Conservation (phyloP, 2,329 filamentous ascomycete genomes). For the Phoma herbarum region DNA sequence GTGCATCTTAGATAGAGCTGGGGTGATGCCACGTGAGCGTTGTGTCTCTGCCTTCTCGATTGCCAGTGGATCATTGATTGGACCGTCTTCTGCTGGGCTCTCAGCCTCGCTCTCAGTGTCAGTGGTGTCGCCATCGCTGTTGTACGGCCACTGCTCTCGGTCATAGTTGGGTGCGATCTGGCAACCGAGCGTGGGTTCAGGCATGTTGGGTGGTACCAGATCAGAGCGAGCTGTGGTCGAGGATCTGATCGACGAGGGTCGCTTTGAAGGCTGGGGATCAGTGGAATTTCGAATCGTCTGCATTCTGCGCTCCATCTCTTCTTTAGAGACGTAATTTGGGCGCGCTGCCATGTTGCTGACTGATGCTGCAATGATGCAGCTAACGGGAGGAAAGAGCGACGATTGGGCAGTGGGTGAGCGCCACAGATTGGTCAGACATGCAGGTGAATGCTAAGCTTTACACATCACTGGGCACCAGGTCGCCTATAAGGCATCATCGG, state of each 20-base stretch:
- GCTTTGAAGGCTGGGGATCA: neutral
- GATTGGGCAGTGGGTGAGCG: neutral
- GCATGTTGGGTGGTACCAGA: slow-evolving; percentile 21
- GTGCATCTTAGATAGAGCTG: slow-evolving; percentile 22
- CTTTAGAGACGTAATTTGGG: neutral
- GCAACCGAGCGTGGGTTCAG: slow-evolving; percentile 32
- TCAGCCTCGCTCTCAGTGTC: slow-evolving; percentile 22
- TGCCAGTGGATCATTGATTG: slow-evolving; percentile 9
- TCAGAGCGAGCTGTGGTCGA: slow-evolving; percentile 8
- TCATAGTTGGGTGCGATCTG: slow-evolving; percentile 42
- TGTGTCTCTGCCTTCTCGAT: slow-evolving; percentile 39
- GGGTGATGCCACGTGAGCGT: slow-evolving; percentile 13
- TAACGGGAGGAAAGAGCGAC: slow-evolving; percentile 5
- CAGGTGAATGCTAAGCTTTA: slow-evolving; percentile 21
- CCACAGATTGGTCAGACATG: slow-evolving; percentile 9
- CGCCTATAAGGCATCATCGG: neutral
- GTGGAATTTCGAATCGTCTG: neutral
- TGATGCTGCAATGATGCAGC: slow-evolving; percentile 9
- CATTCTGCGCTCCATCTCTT: neutral
- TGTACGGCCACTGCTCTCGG: slow-evolving; percentile 25
- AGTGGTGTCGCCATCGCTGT: slow-evolving; percentile 20
- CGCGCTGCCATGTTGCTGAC: slow-evolving; percentile 15
- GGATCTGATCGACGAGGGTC: neutral
- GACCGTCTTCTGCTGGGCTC: slow-evolving; percentile 6
- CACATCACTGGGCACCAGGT: slow-evolving; percentile 1